Conservation (phyloP, 148 eudicot species). For the Mesembryanthemum crystallinum region DNA sequence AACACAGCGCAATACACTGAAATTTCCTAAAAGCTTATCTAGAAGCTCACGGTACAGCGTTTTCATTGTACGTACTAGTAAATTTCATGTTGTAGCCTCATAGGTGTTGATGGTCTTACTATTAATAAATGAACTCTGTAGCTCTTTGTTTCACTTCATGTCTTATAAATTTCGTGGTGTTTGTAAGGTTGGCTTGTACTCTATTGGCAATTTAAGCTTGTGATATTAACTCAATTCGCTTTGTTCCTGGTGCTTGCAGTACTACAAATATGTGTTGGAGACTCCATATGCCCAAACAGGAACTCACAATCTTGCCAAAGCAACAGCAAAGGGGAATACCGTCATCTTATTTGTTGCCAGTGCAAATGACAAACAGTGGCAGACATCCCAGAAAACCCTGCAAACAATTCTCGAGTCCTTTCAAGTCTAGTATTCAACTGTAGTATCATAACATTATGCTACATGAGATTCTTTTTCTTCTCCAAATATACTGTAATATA, state of each 20-base stretch:
- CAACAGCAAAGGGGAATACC: conserved; percentile 87
- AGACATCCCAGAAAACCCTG: conserved; percentile 60
- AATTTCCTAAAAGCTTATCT: too few relatives aligned
- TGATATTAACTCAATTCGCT: neutral
- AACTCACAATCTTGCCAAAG: conserved; percentile 91
- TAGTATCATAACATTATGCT: neutral
- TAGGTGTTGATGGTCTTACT: neutral
- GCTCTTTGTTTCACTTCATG: neutral
- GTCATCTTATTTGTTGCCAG: conserved; percentile 83
- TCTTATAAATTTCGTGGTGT: neutral
- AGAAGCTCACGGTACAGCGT: too few relatives aligned
- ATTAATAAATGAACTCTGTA: neutral
- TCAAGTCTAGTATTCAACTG: conserved; percentile 39
- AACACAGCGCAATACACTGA: too few relatives aligned
- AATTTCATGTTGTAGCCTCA: neutral
- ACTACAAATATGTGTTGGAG: conserved; percentile 81
- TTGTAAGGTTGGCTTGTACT: neutral
- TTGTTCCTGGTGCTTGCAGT: conserved; percentile 53
- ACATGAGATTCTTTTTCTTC: neutral
- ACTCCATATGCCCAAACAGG: conserved; percentile 92
- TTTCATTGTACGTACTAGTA: too few relatives aligned
- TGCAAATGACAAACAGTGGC: conserved; percentile 96
- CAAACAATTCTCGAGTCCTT: conserved; percentile 81
- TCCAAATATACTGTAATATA: conserved; percentile 11
- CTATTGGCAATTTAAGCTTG: too few relatives aligned